These are phyloP conservation scores for Penicillium sp. DNA, from an alignment of 2,329 filamentous ascomycete species.

Conservation along the genomic window DNA sequence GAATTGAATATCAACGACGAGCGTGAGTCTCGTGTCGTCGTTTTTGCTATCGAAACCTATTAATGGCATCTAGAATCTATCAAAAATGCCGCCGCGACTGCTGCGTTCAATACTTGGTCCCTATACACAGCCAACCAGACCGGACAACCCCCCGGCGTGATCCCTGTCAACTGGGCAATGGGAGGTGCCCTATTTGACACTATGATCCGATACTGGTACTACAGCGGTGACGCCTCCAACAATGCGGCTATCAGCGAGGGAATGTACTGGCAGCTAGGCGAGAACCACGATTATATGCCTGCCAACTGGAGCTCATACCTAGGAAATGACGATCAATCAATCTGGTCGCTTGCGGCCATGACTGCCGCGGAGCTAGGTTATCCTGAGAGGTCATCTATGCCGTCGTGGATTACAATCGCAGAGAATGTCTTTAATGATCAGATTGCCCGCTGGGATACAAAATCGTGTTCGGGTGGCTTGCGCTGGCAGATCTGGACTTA, in stretches of 20 bases:
- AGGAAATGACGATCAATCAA: slow-evolving; percentile 47
- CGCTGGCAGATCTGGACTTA: slow-evolving; percentile 28
- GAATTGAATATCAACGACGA: slow-evolving; percentile 3
- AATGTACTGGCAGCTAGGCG: slow-evolving; percentile 64
- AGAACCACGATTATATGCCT: slow-evolving; percentile 71
- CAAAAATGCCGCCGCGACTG: slow-evolving; percentile 3
- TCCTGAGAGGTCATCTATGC: slow-evolving; percentile 59
- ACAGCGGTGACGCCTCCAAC: slow-evolving; percentile 68
- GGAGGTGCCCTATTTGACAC: slow-evolving; percentile 65
- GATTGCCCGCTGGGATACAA: slow-evolving; percentile 10
- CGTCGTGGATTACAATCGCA: slow-evolving; percentile 21
- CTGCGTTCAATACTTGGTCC: slow-evolving; percentile 5
- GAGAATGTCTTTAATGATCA: slow-evolving; percentile 11
- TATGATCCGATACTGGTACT: slow-evolving; percentile 77
- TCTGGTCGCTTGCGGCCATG: slow-evolving; percentile 74
- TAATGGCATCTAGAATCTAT: slow-evolving; percentile 3
- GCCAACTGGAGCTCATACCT: slow-evolving; percentile 51
- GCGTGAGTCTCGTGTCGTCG: not conserved
- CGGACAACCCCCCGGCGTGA: slow-evolving; percentile 16
- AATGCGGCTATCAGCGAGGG: slow-evolving; percentile 66
- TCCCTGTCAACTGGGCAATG: slow-evolving; percentile 53
- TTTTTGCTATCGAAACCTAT: not conserved
- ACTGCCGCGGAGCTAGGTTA: slow-evolving; percentile 71
- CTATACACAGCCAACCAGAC: not conserved
- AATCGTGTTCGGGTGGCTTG: slow-evolving; percentile 8